A percentile compares a stretch with the other conserved stretches of the same genome.
Conservation (phyloP, 345 rosid genomes). For the Ceriops tagal region DNA sequence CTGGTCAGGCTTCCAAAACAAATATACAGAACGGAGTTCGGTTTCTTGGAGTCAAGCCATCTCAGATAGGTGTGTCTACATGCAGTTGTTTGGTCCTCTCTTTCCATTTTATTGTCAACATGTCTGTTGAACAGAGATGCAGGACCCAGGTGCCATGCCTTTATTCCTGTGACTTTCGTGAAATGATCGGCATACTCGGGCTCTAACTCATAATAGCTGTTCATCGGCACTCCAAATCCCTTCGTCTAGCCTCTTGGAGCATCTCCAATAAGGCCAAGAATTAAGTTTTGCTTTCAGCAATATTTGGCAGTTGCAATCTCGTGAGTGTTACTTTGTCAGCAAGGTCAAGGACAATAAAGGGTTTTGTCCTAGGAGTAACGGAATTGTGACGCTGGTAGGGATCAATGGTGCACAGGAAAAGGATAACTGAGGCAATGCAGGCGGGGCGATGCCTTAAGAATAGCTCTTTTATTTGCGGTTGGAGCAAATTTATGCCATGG, state of each 20-base stretch:
- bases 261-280: constrained; percentile 32
- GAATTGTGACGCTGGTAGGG: constrained; percentile 16
- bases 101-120: constrained; percentile 18
- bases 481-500: constrained; percentile 22
- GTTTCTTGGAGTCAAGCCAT: constrained; percentile 32
- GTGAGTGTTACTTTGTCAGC: constrained; percentile 24
- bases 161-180: constrained; percentile 22
- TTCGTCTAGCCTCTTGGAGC: constrained; percentile 28
- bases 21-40: constrained; percentile 29
- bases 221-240: constrained; percentile 31
- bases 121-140: constrained; percentile 18
- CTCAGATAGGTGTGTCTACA: constrained; percentile 12
- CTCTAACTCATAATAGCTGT: constrained; percentile 32
- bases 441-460: constrained; percentile 19
- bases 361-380: constrained; percentile 22
- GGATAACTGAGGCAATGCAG: constrained; percentile 34
- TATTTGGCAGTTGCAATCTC: constrained; percentile 34
- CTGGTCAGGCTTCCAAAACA: constrained; percentile 28
- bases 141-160: constrained; percentile 35
- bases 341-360: constrained; percentile 21
- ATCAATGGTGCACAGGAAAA: constrained; percentile 24
- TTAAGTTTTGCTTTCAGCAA: constrained; percentile 22
- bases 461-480: constrained; percentile 8
- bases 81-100: constrained; percentile 19
- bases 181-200: constrained; percentile 28